Evolutionary conservation across 2,329 filamentous ascomycete genomes (phyloP), one percentile per base, ranked within the genome.

Genomic region (Diplodia intermedia): DNA sequence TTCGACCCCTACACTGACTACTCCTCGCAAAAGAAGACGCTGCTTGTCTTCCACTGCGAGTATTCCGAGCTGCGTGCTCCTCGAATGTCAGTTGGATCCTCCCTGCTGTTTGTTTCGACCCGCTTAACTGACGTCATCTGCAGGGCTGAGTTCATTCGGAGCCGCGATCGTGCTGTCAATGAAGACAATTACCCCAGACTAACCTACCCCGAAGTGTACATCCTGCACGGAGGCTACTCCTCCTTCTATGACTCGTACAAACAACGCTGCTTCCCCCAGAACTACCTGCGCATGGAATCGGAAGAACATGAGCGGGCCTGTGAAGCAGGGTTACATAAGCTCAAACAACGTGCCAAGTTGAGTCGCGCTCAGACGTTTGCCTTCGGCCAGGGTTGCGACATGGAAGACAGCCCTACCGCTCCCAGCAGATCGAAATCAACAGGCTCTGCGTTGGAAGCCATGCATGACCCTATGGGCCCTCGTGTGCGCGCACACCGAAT

Each of bases 201-300:
- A 69, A 93, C 90, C n/a, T 99, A 97, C 76, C 95, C 95, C 2
- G 95, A 99, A 79, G 89, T 98, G 71, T 99, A 99, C 80, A 97
- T 99, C 74, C 85, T 99, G 50, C 93, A 98, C 72, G 95, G 95
- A 69, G 95, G 95, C 53, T 99, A 99, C 83, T 97, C 93, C 79
- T 89, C 89, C 33, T 99, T 99, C 84, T 99, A 94, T 79, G 83
- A 87, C 29, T 85, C 92, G 71, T 89, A 97, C 78, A 89, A 89
- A 65, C 82, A 86, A 56, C 89, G 94, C 70, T 99, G 95, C 84
- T 95, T 90, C 74, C 95, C 95, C 26, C 94, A 97, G 75, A 93
- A 94, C 77, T 99, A 99, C 77, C 92, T 99, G 69, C 93, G 95
- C 80, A 99, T 99, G 95, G 91, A 90, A 72, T 92, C 91, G 71